phyloP scores from a whole-genome alignment of 257 asterid genomes.

The Linaria vulgaris region DNA sequence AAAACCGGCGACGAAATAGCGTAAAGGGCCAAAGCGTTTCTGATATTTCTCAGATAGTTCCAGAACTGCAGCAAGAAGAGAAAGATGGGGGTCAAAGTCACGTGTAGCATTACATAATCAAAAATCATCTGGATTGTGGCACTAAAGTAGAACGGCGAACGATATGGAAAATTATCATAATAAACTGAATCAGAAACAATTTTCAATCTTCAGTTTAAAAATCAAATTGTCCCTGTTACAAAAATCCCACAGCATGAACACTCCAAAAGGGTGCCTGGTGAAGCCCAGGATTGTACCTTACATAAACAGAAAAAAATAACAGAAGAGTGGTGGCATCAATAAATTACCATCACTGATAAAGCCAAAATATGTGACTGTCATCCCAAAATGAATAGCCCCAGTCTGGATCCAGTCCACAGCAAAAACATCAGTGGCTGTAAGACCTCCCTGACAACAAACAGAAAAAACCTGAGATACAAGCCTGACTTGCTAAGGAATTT shows the following conservation, averaged over 20 bases:
- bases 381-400: slow-evolving; percentile 94
- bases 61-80: slow-evolving; percentile 57
- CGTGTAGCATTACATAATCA: not conserved
- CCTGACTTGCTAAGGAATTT: slow-evolving; percentile 6
- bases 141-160: not conserved
- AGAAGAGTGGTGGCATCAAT: slow-evolving; percentile 14
- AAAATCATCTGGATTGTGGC: not conserved
- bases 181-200: slow-evolving; percentile 16
- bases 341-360: slow-evolving; percentile 88
- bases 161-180: slow-evolving; percentile 1
- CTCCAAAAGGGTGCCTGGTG: too few species aligned
- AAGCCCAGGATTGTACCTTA: too few species aligned
- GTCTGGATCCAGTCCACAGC: slow-evolving; percentile 95
- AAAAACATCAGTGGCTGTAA: slow-evolving; percentile 93
- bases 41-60: slow-evolving; percentile 94
- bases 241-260: not conserved
- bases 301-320: not conserved
- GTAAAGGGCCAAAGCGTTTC: slow-evolving; percentile 91
- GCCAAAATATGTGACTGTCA: slow-evolving; percentile 89
- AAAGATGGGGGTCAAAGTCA: slow-evolving; percentile 17
- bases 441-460: slow-evolving; percentile 78
- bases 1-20: slow-evolving; percentile 94
- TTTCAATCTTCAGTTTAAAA: slow-evolving; percentile 7
- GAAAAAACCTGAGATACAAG: slow-evolving; percentile 23
- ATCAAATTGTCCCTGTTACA: slow-evolving; percentile 10